Evolutionary conservation across 192 early-diverging fungal species (phyloP).

Genomic region (Coemansia sp.): DNA sequence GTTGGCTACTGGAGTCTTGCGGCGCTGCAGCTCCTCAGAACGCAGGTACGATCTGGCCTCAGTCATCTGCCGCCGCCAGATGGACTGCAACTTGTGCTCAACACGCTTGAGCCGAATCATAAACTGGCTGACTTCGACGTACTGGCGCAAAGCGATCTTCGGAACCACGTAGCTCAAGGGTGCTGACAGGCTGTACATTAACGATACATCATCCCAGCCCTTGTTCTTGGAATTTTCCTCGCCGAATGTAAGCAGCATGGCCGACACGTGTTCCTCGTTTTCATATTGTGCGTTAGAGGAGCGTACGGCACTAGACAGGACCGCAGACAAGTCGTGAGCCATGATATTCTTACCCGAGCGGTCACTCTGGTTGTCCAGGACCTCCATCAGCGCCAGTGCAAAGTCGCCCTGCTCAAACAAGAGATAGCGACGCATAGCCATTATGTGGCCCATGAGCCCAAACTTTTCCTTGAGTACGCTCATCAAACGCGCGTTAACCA

Average conservation of each 20-base stretch:
- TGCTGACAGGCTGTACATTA: constrained; percentile 81
- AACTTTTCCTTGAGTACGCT: constrained; percentile 78
- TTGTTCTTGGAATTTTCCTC: constrained; percentile 65
- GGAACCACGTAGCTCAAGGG: constrained; percentile 89
- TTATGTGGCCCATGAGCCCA: constrained; percentile 83
- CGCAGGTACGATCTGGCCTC: constrained; percentile 56
- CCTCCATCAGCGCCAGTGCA: constrained; percentile 86
- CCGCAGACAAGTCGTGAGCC: constrained; percentile 89
- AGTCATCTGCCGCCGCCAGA: constrained; percentile 82
- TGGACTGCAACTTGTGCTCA: constrained; percentile 71
- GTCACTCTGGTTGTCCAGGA: constrained; percentile 65
- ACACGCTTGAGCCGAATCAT: constrained; percentile 89
- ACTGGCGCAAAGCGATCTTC: constrained; percentile 73
- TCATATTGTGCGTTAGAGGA: constrained; percentile 91
- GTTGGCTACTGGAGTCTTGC: constrained; percentile 15
- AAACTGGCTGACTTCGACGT: constrained; percentile 85
- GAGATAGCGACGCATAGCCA: constrained; percentile 86
- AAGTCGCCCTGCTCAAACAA: constrained; percentile 95
- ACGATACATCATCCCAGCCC: constrained; percentile 94
- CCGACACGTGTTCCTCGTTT: constrained; percentile 72
- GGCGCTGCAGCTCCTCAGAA: constrained; percentile 39
- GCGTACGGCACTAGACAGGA: constrained; percentile 81
- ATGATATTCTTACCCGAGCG: constrained; percentile 77
- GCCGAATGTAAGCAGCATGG: constrained; percentile 25
- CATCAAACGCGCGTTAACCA: constrained; percentile 79